Percentiles rank a stretch among this genome's conserved stretches.
Conservation (phyloP, 345 rosid species). For the Laguncularia racemosa region DNA sequence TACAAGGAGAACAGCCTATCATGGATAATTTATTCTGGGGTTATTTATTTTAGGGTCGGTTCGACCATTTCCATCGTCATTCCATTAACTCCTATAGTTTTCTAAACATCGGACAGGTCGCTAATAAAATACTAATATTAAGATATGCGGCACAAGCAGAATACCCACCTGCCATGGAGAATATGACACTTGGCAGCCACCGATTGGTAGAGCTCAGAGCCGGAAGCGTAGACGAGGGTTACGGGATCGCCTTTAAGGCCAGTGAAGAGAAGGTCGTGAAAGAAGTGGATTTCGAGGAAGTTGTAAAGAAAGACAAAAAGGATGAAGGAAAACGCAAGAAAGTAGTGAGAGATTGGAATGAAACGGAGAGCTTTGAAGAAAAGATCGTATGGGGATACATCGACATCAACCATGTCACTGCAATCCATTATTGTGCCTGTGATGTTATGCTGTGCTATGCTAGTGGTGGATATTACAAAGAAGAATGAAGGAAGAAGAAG, state of each 20-base stretch:
- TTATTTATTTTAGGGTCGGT: too few species aligned
- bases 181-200: slow-evolving; percentile 25
- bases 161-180: slow-evolving; percentile 24
- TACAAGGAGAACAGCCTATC: too few species aligned
- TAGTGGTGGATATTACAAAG: too few species aligned
- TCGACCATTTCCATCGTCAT: too few species aligned
- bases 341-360: slow-evolving; percentile 25
- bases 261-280: slow-evolving; percentile 16
- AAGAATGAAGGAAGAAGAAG: too few species aligned
- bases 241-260: slow-evolving; percentile 28
- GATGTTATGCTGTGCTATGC: too few species aligned
- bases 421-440: too few species aligned
- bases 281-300: slow-evolving; percentile 31
- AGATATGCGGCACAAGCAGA: neutral
- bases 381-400: slow-evolving; percentile 25
- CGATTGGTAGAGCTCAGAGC: slow-evolving; percentile 28
- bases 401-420: too few species aligned
- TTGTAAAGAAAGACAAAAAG: slow-evolving; percentile 21
- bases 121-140: neutral
- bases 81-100: too few species aligned
- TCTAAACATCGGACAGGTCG: too few species aligned
- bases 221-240: slow-evolving; percentile 13
- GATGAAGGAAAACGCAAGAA: neutral
- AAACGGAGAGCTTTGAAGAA: slow-evolving; percentile 25
- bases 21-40: too few species aligned